phyloP scores from a whole-genome alignment of 441 rosid species.

The Capsella rubella region DNA sequence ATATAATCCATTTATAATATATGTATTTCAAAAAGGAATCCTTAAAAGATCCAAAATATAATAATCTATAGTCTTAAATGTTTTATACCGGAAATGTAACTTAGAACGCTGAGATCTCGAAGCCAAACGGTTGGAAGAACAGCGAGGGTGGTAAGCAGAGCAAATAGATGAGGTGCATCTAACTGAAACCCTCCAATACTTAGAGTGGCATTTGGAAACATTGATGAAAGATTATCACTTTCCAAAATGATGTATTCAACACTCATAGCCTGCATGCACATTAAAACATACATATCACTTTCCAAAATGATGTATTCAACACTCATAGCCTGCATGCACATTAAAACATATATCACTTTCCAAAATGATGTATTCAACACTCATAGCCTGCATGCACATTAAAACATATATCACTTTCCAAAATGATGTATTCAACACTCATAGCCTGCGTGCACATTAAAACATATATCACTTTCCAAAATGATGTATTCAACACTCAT shows the following conservation, averaged over 20 bases:
- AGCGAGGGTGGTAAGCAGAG: slow-evolving; percentile 71
- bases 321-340: slow-evolving; percentile 72
- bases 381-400: slow-evolving; percentile 66
- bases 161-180: slow-evolving; percentile 68
- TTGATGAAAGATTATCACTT: slow-evolving; percentile 78
- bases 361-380: slow-evolving; percentile 89
- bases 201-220: slow-evolving; percentile 79
- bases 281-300: neutral
- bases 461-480: slow-evolving; percentile 72
- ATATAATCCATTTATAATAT: neutral
- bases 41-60: neutral
- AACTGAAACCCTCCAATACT: slow-evolving; percentile 63
- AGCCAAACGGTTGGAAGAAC: slow-evolving; percentile 95
- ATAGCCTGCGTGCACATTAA: slow-evolving; percentile 61
- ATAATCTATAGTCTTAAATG: neutral
- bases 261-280: slow-evolving; percentile 73
- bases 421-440: slow-evolving; percentile 86
- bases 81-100: slow-evolving; percentile 78
- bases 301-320: slow-evolving; percentile 82
- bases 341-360: neutral
- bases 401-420: slow-evolving; percentile 35
- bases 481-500: slow-evolving; percentile 90
- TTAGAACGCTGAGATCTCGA: slow-evolving; percentile 82
- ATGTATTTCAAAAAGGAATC: neutral
- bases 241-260: slow-evolving; percentile 93